Conservation (phyloP, 495 filamentous ascomycete genomes). For the Aspergillus cavernicola region DNA sequence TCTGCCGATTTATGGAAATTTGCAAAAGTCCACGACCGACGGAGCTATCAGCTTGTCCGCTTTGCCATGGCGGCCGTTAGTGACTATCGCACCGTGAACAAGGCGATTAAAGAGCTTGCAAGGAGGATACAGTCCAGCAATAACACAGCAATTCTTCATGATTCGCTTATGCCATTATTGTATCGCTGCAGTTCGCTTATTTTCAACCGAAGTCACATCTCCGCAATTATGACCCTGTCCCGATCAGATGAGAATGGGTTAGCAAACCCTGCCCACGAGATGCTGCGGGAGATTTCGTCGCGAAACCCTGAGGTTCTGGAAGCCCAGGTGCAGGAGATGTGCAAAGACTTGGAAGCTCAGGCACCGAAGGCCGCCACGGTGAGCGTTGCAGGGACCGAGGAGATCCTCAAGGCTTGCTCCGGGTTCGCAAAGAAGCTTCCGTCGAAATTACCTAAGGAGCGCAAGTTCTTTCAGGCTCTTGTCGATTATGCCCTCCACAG, state of each 20-base stretch:
- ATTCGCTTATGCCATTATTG: slow-evolving; percentile 77
- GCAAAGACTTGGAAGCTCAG: slow-evolving; percentile 74
- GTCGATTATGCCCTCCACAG: slow-evolving; percentile 78
- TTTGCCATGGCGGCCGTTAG: slow-evolving; percentile 82
- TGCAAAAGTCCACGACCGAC: slow-evolving; percentile 85
- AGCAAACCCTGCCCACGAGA: slow-evolving; percentile 76
- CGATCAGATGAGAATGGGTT: slow-evolving; percentile 75
- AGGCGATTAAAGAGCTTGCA: slow-evolving; percentile 83
- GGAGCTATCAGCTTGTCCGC: slow-evolving; percentile 82
- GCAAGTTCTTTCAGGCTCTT: slow-evolving; percentile 78
- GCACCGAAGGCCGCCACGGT: slow-evolving; percentile 64
- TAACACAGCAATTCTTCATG: slow-evolving; percentile 58
- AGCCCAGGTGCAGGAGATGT: slow-evolving; percentile 88
- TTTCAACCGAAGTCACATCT: slow-evolving; percentile 91
- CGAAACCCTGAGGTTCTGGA: slow-evolving; percentile 85
- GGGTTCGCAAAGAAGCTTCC: slow-evolving; percentile 84
- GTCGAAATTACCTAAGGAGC: slow-evolving; percentile 77
- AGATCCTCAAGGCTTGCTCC: slow-evolving; percentile 89
- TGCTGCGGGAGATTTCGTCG: slow-evolving; percentile 88
- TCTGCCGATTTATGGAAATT: slow-evolving; percentile 80
- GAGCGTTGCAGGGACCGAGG: slow-evolving; percentile 67
- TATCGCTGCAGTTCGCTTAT: slow-evolving; percentile 79
- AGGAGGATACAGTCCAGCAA: slow-evolving; percentile 72
- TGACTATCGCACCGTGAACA: slow-evolving; percentile 86
- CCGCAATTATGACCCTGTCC: slow-evolving; percentile 82